These are phyloP conservation scores for Cardamine chenopodiifolia DNA, from an alignment of 345 rosid genomes.

Conservation along the genomic window DNA sequence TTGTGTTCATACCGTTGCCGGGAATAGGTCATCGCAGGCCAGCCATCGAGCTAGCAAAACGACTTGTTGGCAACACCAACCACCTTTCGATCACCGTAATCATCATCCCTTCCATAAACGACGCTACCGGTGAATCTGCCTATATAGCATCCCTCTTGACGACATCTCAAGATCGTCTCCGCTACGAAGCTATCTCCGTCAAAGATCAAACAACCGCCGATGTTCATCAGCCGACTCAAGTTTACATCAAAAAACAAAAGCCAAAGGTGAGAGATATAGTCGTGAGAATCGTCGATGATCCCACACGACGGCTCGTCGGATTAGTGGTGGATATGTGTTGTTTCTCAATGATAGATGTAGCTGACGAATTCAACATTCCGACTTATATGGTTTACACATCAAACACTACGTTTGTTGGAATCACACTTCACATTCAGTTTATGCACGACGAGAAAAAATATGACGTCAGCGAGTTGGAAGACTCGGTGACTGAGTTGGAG, in stretches of 20 bases:
- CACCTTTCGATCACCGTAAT: too few relatives aligned
- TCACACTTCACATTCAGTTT: background rate
- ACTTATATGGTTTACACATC: background rate
- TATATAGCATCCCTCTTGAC: too few relatives aligned
- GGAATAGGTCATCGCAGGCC: too few relatives aligned
- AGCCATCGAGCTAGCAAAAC: too few relatives aligned
- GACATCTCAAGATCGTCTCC: background rate
- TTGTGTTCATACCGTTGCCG: too few relatives aligned
- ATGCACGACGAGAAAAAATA: background rate
- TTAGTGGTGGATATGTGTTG: background rate
- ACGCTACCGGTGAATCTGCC: too few relatives aligned
- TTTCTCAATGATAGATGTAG: background rate
- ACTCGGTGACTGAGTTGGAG: background rate
- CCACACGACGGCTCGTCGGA: background rate
- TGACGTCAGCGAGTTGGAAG: background rate
- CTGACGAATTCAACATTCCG: background rate
- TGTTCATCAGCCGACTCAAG: background rate
- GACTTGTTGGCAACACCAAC: too few relatives aligned
- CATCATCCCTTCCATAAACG: too few relatives aligned
- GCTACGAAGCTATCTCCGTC: background rate
- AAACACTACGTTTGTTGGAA: background rate
- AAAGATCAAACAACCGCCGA: background rate
- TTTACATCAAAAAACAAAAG: background rate
- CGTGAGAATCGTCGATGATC: background rate
- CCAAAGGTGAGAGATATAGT: background rate